Evolutionary conservation across 805 yeast species (phyloP).

Genomic region (Kuraishia piskuri): DNA sequence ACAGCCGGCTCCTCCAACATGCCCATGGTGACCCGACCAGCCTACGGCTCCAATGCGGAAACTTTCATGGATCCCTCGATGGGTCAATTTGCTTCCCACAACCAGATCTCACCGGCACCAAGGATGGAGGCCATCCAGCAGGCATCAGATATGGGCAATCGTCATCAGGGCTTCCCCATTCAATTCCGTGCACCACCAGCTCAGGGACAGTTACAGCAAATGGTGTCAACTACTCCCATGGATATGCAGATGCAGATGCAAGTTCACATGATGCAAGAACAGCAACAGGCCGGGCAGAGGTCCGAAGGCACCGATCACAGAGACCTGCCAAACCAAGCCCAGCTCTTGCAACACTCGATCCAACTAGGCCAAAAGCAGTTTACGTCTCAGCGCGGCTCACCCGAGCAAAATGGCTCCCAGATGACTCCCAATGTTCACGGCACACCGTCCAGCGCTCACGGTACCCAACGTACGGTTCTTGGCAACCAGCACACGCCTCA

Average conservation of each 20-base stretch:
- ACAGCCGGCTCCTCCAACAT: neutral
- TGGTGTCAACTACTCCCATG: neutral
- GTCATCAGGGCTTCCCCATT: neutral
- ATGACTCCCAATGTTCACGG: neutral
- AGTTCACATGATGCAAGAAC: neutral
- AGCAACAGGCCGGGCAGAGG: neutral
- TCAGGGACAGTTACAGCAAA: neutral
- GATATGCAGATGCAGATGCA: neutral
- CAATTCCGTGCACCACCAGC: neutral
- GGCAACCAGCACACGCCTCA: neutral
- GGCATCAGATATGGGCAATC: neutral
- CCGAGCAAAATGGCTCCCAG: neutral
- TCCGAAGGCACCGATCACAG: neutral
- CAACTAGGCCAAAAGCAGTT: neutral
- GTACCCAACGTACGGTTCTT: neutral
- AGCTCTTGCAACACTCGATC: neutral
- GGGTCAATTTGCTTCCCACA: neutral
- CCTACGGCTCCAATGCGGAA: neutral
- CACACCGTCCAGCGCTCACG: neutral
- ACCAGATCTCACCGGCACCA: neutral
- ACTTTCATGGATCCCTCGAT: neutral
- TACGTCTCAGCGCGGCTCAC: neutral
- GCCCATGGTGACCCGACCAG: neutral
- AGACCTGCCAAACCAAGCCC: neutral
- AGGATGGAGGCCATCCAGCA: neutral